Percentiles rank a stretch among this genome's conserved stretches.
Conservation (phyloP, 495 filamentous ascomycete genomes). For the Penicillium lagena region DNA sequence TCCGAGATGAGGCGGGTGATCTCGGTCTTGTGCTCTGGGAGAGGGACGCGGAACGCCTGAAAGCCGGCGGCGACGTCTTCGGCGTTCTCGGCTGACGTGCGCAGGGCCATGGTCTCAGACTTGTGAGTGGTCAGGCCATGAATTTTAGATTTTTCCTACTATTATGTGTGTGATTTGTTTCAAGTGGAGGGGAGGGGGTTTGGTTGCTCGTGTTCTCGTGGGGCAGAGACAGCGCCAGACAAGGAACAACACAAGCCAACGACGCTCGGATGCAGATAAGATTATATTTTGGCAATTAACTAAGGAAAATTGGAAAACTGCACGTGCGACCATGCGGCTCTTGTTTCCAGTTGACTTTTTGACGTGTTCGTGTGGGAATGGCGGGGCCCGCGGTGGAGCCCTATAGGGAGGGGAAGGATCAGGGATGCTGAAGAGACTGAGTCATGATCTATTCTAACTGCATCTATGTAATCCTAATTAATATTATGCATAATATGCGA, state of each 20-base stretch:
- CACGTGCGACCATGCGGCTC: slow-evolving; percentile 15
- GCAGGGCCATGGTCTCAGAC: slow-evolving; percentile 35
- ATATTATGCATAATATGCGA: too few species aligned
- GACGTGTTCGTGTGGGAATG: slow-evolving; percentile 26
- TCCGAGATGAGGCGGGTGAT: slow-evolving; percentile 49
- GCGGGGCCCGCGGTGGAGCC: slow-evolving; percentile 17
- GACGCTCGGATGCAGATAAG: slow-evolving; percentile 4
- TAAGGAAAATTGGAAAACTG: too few species aligned
- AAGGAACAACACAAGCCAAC: neutral
- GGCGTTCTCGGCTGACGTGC: slow-evolving; percentile 41
- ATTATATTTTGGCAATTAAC: neutral
- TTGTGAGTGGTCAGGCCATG: slow-evolving; percentile 20
- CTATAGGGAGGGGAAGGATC: neutral
- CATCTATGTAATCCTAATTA: too few species aligned
- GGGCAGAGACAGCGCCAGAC: too few species aligned
- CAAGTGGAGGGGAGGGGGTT: too few species aligned
- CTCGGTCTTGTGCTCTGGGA: slow-evolving; percentile 47
- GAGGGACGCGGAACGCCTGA: slow-evolving; percentile 39
- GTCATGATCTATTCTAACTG: too few species aligned
- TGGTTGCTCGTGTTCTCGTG: too few species aligned
- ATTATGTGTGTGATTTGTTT: too few species aligned
- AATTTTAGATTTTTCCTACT: too few species aligned
- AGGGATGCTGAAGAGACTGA: too few species aligned
- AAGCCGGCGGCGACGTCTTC: slow-evolving; percentile 50
- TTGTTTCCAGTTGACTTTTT: slow-evolving; percentile 5